A percentile compares a stretch with the other conserved stretches of the same genome.
Evolutionary conservation across 2,329 filamentous ascomycete genomes (phyloP).

Genomic region (Ilyonectria robusta): DNA sequence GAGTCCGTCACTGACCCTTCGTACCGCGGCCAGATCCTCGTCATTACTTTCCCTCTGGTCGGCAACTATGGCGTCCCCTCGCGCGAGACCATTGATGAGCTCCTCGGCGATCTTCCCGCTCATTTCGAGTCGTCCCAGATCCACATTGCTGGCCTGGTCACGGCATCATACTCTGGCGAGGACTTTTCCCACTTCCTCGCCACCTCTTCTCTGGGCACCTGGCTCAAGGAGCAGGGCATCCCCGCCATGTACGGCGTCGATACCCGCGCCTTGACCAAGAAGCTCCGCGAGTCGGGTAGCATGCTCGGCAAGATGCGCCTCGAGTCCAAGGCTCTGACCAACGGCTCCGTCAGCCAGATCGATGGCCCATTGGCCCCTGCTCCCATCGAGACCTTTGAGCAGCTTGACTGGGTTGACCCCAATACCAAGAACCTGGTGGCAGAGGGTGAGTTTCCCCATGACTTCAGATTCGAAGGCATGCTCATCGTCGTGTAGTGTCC

Average conservation of each 20-base stretch:
- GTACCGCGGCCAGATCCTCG: conserved; percentile 93
- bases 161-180: conserved; percentile 93
- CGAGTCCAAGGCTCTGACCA: conserved; percentile 66
- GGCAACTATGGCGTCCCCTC: conserved; percentile 98
- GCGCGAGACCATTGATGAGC: conserved; percentile 84
- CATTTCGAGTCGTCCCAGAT: conserved; percentile 95
- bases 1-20: conserved; percentile 92
- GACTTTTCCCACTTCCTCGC: conserved; percentile 96
- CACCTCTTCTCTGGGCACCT: conserved; percentile 88
- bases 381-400: conserved; percentile 73
- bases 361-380: conserved; percentile 41
- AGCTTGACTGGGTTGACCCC: conserved; percentile 90
- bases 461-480: conserved; percentile 45
- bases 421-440: conserved; percentile 94
- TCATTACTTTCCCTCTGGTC: conserved; percentile 94
- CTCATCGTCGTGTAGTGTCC: conserved; percentile 78
- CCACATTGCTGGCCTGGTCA: conserved; percentile 92
- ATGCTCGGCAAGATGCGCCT: conserved; percentile 94
- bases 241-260: conserved; percentile 97
- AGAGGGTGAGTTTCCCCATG: conserved; percentile 79
- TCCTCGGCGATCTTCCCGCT: conserved; percentile 88
- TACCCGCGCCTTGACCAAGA: conserved; percentile 93
- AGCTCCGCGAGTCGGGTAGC: conserved; percentile 92
- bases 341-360: conserved; percentile 56
- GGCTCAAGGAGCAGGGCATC: conserved; percentile 96